Conservation (phyloP, 768 basidiomycete species). For the Serendipita vermifera region DNA sequence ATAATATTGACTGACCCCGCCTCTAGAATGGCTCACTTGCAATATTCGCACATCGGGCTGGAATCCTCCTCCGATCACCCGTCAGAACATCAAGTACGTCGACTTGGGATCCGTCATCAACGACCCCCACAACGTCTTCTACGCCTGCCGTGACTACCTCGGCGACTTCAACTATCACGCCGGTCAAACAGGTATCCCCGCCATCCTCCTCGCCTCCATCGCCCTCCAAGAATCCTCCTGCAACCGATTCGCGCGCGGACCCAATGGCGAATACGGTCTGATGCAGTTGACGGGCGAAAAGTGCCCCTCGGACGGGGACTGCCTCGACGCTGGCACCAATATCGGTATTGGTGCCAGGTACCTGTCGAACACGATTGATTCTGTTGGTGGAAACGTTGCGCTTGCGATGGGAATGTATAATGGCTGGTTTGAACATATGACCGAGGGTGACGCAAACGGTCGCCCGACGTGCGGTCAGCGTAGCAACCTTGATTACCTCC, state of each 20-base stretch:
- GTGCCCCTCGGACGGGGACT: constrained; percentile 32
- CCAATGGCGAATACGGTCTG: constrained; percentile 69
- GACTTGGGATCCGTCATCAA: constrained; percentile 29
- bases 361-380: constrained; percentile 38
- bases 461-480: constrained; percentile 19
- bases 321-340: constrained; percentile 35
- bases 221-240: constrained; percentile 83
- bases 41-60: constrained; percentile 35
- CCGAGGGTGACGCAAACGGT: constrained; percentile 17
- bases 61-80: neutral
- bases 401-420: constrained; percentile 57
- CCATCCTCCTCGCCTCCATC: constrained; percentile 71
- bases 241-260: constrained; percentile 51
- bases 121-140: constrained; percentile 41
- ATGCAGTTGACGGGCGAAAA: constrained; percentile 79
- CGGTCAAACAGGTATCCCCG: constrained; percentile 31
- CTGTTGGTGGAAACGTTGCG: constrained; percentile 41
- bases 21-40: constrained; percentile 58
- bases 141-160: constrained; percentile 40
- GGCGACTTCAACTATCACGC: constrained; percentile 34
- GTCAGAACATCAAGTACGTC: neutral
- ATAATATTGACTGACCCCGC: neutral
- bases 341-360: constrained; percentile 51
- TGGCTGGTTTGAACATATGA: constrained; percentile 17
- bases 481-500: constrained; percentile 27